Base-by-base conservation (phyloP, 2,329 filamentous ascomycete species). In the Botryosphaeria agaves region DNA sequence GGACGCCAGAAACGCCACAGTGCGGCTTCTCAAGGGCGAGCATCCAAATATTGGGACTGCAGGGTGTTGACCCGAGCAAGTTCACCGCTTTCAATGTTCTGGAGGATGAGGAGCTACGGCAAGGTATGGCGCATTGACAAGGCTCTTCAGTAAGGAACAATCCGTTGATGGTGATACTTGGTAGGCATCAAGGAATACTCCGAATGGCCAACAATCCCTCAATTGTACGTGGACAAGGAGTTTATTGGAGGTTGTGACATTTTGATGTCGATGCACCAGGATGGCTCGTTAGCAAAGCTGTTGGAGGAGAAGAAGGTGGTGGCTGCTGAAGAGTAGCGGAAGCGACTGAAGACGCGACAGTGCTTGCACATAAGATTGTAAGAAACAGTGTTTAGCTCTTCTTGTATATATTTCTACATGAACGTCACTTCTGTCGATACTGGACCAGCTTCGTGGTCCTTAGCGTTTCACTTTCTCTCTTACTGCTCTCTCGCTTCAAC, bases 211-310 rank as follows among this genome's bases (percentile, higher is more conserved):
- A 98, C 89, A 14, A 95, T 98, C 51, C 89, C 89, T 5, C 89
- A 98, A 56, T 67, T 98, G 12, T 98, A 95, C 57, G 66, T 98
- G 30, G 73, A 91, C 38, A 87, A 87, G 60, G 87, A 98, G 53
- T 98, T 98, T 51, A 66, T 98, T 28, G 89, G 89, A 32, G 89
- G 89, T n/a, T 94, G 85, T 52, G 89, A 98, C 55, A 98, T 98
- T 40, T 56, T 98, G 44, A 77, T 95, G 52, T 79, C 77, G 2
- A 95, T 98, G 89, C 87, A 95, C 61, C 81, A 94, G 59, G 91
- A 82, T 48, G 89, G 89, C 17, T 84, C 91, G 42, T 60, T 98
- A 46, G 82, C 84, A 6, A 91, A 91, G 65, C 56, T 95, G 52
- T 64, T 98, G 29, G 82, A 92, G 50, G 80, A 92, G 56, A 93